Conservation (phyloP, 2,329 filamentous ascomycete genomes). For the Microcyclospora pomicola region DNA sequence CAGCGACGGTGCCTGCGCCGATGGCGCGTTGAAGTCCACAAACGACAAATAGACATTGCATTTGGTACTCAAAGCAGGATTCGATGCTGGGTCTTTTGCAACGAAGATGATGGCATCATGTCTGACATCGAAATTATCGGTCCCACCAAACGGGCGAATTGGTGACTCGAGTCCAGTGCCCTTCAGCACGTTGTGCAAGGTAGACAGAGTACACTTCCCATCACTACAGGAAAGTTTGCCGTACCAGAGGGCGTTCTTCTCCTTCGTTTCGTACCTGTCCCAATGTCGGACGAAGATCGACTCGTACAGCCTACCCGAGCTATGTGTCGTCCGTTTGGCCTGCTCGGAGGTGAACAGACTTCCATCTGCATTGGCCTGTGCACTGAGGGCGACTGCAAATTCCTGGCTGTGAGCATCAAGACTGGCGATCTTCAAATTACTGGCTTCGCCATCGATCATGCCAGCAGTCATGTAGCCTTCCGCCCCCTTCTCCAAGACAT, state of each 20-base stretch:
- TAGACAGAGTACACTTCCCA: slow-evolving; percentile 26
- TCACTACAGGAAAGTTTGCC: slow-evolving; percentile 26
- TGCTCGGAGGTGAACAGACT: slow-evolving; percentile 43
- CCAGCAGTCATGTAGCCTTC: no score
- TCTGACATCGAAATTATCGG: slow-evolving; percentile 67
- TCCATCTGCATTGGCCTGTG: slow-evolving; percentile 53
- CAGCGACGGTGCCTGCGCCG: slow-evolving; percentile 37
- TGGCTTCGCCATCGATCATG: slow-evolving; percentile 32
- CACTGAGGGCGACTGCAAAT: slow-evolving; percentile 37
- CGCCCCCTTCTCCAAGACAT: not conserved
- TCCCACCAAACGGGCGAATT: slow-evolving; percentile 63
- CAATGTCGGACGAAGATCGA: slow-evolving; percentile 40
- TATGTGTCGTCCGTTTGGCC: slow-evolving; percentile 30
- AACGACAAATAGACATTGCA: slow-evolving; percentile 65
- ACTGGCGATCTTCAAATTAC: slow-evolving; percentile 34
- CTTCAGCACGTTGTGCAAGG: slow-evolving; percentile 50
- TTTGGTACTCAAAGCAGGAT: slow-evolving; percentile 64
- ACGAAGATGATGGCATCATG: slow-evolving; percentile 55
- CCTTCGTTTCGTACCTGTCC: slow-evolving; percentile 37
- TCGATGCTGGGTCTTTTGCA: slow-evolving; percentile 57
- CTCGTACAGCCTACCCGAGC: slow-evolving; percentile 36
- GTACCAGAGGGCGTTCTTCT: slow-evolving; percentile 37
- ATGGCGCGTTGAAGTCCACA: slow-evolving; percentile 41
- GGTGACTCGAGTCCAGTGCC: slow-evolving; percentile 49
- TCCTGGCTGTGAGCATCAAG: slow-evolving; percentile 19